Base-by-base conservation (phyloP, 2,329 filamentous ascomycete species). In the Neonectria hederae region DNA sequence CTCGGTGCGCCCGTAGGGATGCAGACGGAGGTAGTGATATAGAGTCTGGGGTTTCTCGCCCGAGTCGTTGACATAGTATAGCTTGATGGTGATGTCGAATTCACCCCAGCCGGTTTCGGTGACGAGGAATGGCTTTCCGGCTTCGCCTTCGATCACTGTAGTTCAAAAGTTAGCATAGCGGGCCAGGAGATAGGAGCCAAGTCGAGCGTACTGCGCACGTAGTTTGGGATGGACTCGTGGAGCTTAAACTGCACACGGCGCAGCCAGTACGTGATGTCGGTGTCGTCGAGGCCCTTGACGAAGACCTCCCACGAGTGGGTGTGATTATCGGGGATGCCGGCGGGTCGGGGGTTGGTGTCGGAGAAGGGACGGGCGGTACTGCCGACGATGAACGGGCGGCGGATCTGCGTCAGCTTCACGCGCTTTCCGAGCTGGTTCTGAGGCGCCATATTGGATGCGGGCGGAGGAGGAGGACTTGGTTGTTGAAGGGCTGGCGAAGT, bases 181-280 rank as follows among this genome's bases (percentile, higher is more conserved):
- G 32, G 35, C 32, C 21, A 46, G 21, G 9, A 32, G n/a, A 19
- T 28, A 35, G 10, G 26, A 19, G 30, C n/a, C 26, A 59, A 21
- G 24, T 13, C 1, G 2, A 40, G 79, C 85, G 65, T 78, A 87
- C 87, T 97, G 72, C 96, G 91, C 22, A 96, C 87, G 62, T 92
- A 92, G 79, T 97, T 97, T 28, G 93, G 90, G 77, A 97, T 98
- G 10, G 95, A 97, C 79, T 98, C 94, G 84, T 97, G 95, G 17
- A 99, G 88, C 80, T 98, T 98, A 83, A 99, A 99, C 78, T 97
- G 94, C 1, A 99, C 95, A 74, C 97, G 95, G 63, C 95, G 93
- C 70, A 98, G 86, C 94, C 96, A 99, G 79, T 97, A 96, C 28
- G 92, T 94, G 70, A 98, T 91, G 76, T 97, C 93, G 65, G 93